These are phyloP conservation scores for Hypoxylon sp. DNA, from an alignment of 2,329 filamentous ascomycete species.

Conservation along the genomic window DNA sequence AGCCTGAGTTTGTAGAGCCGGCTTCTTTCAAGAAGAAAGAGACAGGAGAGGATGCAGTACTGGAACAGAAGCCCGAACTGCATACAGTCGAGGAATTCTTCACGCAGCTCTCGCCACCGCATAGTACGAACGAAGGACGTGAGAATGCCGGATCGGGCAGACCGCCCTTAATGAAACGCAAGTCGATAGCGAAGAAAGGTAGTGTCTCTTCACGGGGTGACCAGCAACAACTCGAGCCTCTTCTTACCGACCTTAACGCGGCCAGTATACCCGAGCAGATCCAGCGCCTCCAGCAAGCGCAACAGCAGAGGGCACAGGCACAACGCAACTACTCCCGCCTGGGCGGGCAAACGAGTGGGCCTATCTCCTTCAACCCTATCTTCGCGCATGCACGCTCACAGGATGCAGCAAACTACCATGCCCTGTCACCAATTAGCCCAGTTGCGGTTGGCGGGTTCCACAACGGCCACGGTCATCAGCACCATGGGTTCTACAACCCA, in stretches of 20 bases:
- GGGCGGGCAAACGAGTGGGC: conserved; percentile 57
- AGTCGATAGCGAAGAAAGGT: conserved; percentile 56
- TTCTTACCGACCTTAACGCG: conserved; percentile 54
- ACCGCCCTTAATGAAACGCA: conserved; percentile 53
- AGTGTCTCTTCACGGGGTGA: conserved; percentile 53
- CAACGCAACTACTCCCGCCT: conserved; percentile 59
- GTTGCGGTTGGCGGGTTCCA: conserved; percentile 50
- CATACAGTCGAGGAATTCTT: conserved; percentile 97
- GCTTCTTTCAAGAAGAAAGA: conserved; percentile 76
- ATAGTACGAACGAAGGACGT: conserved; percentile 60
- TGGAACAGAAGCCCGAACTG: conserved; percentile 90
- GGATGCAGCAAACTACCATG: conserved; percentile 57
- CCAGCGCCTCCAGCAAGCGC: conserved; percentile 53
- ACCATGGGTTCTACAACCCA: conserved; percentile 60
- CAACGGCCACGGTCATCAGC: conserved; percentile 50
- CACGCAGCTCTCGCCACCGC: conserved; percentile 77
- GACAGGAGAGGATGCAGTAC: conserved; percentile 84
- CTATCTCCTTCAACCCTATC: conserved; percentile 58
- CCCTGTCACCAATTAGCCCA: conserved; percentile 66
- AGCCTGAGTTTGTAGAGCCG: conserved; percentile 85
- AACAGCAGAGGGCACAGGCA: conserved; percentile 57
- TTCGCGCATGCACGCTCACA: conserved; percentile 57
- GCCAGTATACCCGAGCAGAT: conserved; percentile 51
- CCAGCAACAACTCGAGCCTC: conserved; percentile 55
- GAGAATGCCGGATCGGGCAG: conserved; percentile 53